Conservation (phyloP, 768 basidiomycete species). For the Galerina sulciceps region DNA sequence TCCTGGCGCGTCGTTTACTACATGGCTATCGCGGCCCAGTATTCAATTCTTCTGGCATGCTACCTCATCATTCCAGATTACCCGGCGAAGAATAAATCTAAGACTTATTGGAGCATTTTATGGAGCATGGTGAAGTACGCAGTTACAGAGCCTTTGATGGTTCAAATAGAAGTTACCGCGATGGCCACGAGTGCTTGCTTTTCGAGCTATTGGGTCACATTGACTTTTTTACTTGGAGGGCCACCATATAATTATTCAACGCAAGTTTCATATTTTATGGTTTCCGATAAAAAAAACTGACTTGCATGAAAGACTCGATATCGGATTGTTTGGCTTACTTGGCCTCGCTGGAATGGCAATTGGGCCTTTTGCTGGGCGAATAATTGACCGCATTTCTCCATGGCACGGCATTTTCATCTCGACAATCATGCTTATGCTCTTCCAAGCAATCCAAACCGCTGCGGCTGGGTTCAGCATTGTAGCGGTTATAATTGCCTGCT, state of each 20-base stretch:
- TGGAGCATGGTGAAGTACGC: slow-evolving; percentile 75
- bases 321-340: slow-evolving; percentile 67
- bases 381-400: slow-evolving; percentile 63
- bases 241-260: slow-evolving; percentile 77
- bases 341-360: slow-evolving; percentile 61
- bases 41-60: slow-evolving; percentile 53
- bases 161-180: slow-evolving; percentile 68
- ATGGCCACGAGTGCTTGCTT: slow-evolving; percentile 62
- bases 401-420: slow-evolving; percentile 70
- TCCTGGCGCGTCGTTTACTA: slow-evolving; percentile 79
- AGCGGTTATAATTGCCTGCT: slow-evolving; percentile 61
- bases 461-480: slow-evolving; percentile 63
- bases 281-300: background rate
- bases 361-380: slow-evolving; percentile 62
- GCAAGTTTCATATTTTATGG: slow-evolving; percentile 35
- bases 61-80: slow-evolving; percentile 79
- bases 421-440: slow-evolving; percentile 42
- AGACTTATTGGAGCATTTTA: slow-evolving; percentile 72
- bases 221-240: slow-evolving; percentile 81
- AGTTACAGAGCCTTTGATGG: slow-evolving; percentile 75
- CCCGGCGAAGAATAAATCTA: slow-evolving; percentile 67
- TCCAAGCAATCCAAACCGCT: slow-evolving; percentile 59
- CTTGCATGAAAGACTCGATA: slow-evolving; percentile 32
- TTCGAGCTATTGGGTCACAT: slow-evolving; percentile 67
- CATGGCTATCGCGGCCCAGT: slow-evolving; percentile 73